Base-by-base conservation (phyloP, 495 filamentous ascomycete genomes). In the Aspergillus baeticus region DNA sequence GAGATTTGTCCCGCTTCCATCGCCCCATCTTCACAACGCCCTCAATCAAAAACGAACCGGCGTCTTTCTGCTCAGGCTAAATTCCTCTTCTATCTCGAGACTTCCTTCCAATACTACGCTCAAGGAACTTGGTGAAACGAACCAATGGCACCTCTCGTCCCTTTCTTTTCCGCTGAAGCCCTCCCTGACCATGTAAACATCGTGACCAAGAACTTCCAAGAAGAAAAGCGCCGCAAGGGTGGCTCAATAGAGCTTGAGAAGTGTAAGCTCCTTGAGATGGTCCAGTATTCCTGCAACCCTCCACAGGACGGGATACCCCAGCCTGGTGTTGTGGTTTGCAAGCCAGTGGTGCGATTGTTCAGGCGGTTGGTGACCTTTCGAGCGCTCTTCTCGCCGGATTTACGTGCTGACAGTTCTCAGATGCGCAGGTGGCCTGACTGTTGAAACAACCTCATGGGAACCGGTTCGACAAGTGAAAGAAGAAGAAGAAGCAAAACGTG, bases 401-500 rank as follows among this genome's bases (percentile, higher is more conserved):
- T 36, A 20, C 14, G 29, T 5, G 29, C 47, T 59, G 37, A 44
- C 54, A n/a, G 22, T 31, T 68, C 1, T 26, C 17, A 96, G 91
- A 52, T 95, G 91, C 72, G 81, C 81, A 26, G 83, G 84, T 63
- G 85, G 80, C 51, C 84, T 93, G 68, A 88, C 80, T 58, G 87
- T 92, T 10, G 91, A 96, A 71, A 95, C 90, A 21, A 95, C 90
- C 20, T 74, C 80, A 45, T 93, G 88, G 88, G 89, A 94, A 52
- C 68, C 66, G 18, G 53, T 74, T 10, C 56, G 72, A 39, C 37
- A 64, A 39, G 65, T 62, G 5, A 61, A 70, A 48, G 67, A 72
- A 50, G 54, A 66, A n/a, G 64, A 60, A 51, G 54, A 66, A n/a
- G 64, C 60, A 51, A 62, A 57, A 26, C 63, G 63, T 33, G 63